Percentiles rank a stretch among this genome's conserved stretches.
phyloP scores from a whole-genome alignment of 2,329 filamentous ascomycete genomes.

The Cordyceps cicadae region DNA sequence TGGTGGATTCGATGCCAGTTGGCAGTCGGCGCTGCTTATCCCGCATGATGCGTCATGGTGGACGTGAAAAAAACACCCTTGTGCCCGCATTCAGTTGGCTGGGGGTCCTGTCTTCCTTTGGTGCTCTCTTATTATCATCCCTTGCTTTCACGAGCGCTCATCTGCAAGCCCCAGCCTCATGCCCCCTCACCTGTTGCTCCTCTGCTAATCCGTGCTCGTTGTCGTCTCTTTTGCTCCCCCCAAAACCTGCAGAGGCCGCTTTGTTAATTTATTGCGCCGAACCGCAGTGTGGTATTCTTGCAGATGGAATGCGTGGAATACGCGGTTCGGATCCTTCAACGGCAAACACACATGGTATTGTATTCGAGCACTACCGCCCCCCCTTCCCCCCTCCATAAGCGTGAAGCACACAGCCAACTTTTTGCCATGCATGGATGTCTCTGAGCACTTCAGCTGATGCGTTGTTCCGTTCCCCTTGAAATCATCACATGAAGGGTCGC shows the following conservation, averaged over 20 bases:
- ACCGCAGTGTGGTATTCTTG: background rate
- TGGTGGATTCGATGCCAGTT: background rate
- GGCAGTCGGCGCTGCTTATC: background rate
- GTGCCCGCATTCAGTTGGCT: background rate
- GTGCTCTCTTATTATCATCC: constrained; percentile 3
- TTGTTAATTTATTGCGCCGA: background rate
- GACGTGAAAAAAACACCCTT: background rate
- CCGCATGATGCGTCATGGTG: background rate
- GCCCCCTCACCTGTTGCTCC: too few species aligned
- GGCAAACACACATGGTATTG: background rate
- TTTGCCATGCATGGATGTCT: background rate
- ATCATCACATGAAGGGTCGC: background rate
- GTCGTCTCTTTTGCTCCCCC: background rate
- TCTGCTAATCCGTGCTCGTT: too few species aligned
- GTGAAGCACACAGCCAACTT: background rate
- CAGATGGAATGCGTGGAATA: background rate
- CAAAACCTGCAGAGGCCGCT: background rate
- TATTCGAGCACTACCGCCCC: background rate
- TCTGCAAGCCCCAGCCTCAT: background rate
- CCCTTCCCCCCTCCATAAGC: background rate
- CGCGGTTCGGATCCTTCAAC: background rate
- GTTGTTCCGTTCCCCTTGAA: background rate
- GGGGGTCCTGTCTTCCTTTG: background rate
- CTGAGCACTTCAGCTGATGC: background rate
- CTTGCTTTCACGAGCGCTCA: background rate